Percentiles rank a stretch among this genome's conserved stretches.
These are phyloP conservation scores for Eutrema salsugineum DNA, from an alignment of 441 rosid species.

Conservation along the genomic window DNA sequence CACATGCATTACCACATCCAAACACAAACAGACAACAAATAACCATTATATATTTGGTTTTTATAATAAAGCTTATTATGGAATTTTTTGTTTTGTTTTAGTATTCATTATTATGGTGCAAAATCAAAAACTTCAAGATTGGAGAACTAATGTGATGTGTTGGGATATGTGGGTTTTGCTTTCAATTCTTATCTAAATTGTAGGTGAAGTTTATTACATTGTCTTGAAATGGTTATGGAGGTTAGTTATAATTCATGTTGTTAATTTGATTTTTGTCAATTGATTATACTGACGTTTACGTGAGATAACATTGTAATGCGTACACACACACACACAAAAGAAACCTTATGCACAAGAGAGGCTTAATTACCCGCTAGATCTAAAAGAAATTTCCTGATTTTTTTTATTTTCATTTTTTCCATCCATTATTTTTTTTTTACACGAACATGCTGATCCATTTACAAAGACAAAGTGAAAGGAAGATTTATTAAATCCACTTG, in stretches of 20 bases:
- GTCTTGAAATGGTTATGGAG: not conserved
- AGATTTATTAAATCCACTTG: not conserved
- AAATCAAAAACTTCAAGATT: not conserved
- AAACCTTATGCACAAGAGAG: not conserved
- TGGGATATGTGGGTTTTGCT: not conserved
- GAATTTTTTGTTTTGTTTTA: not conserved
- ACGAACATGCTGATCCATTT: not conserved
- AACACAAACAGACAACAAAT: not conserved
- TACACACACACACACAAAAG: not conserved
- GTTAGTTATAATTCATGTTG: not conserved
- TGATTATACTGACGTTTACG: not conserved
- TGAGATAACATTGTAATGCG: not conserved
- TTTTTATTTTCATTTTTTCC: not conserved
- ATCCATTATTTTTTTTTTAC: too few relatives aligned
- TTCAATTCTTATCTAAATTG: not conserved
- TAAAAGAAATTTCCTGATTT: not conserved
- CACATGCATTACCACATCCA: not conserved
- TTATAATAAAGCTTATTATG: not conserved
- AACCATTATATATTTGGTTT: not conserved
- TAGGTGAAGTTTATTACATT: not conserved
- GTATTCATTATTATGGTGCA: not conserved
- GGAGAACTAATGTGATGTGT: not conserved
- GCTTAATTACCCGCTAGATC: not conserved
- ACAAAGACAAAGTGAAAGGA: not conserved
- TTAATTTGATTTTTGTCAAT: not conserved